Conservation (phyloP, 176 grass and related monocot genomes). For the Phyllostachys edulis region DNA sequence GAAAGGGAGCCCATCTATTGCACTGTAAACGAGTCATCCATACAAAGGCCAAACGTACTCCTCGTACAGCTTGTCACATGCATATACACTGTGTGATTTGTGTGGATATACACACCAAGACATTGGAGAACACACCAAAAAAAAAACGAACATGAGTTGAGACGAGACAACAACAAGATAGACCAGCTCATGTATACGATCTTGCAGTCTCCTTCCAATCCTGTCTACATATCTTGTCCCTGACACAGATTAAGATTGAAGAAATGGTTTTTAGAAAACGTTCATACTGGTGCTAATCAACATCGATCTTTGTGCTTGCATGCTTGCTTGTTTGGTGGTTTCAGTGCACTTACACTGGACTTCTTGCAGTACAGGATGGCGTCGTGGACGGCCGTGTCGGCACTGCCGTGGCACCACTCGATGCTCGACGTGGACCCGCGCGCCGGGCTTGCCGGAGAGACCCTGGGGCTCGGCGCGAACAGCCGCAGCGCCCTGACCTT, state of each 20-base stretch:
- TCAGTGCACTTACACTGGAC: constrained; percentile 55
- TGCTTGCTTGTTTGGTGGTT: not conserved
- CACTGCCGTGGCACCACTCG: constrained; percentile 77
- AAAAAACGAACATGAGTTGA: constrained; percentile 16
- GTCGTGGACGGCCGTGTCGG: constrained; percentile 78
- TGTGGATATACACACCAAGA: not conserved
- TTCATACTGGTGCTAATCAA: not conserved
- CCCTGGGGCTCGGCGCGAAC: not conserved
- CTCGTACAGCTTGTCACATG: constrained; percentile 12
- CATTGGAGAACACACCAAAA: not conserved
- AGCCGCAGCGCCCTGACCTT: constrained; percentile 54
- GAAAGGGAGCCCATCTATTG: constrained; percentile 1
- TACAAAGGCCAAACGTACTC: not conserved
- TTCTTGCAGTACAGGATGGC: constrained; percentile 98
- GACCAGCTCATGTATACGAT: not conserved
- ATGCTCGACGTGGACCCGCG: constrained; percentile 44
- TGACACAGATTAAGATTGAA: constrained; percentile 4
- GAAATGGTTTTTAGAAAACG: not conserved
- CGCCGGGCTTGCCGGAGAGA: constrained; percentile 34
- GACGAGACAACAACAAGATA: not conserved
- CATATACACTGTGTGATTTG: constrained; percentile 1
- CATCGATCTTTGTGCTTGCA: not conserved
- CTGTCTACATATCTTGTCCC: constrained; percentile 50
- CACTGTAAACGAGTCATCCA: constrained; percentile 17
- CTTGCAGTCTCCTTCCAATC: not conserved